phyloP scores from a whole-genome alignment of 2,329 filamentous ascomycete species.

The Cladosporium sp. region DNA sequence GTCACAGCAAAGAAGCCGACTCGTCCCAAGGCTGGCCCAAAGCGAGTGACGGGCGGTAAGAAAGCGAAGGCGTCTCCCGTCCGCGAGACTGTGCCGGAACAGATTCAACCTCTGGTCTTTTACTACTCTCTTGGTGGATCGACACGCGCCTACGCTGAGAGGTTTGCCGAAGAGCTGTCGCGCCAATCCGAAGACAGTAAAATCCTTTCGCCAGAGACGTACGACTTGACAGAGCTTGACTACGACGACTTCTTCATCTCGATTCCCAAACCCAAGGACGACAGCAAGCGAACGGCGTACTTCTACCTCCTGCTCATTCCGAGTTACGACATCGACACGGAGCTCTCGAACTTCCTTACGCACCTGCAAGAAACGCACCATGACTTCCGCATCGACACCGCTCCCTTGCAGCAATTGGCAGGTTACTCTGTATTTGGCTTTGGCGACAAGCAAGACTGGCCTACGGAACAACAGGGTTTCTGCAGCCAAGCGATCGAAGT shows the following conservation, averaged over 20 bases:
- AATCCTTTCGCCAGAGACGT: conserved; percentile 55
- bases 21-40: conserved; percentile 19
- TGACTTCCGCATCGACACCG: conserved; percentile 92
- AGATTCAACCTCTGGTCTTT: conserved; percentile 69
- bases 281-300: conserved; percentile 47
- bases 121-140: conserved; percentile 83
- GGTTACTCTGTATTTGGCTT: conserved; percentile 94
- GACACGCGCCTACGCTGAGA: conserved; percentile 66
- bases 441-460: conserved; percentile 87
- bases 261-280: conserved; percentile 50
- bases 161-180: conserved; percentile 54
- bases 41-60: conserved; percentile 26
- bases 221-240: conserved; percentile 80
- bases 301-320: conserved; percentile 84
- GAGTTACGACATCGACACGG: conserved; percentile 91
- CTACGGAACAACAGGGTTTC: conserved; percentile 81
- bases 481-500: conserved; percentile 87
- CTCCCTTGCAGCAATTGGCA: conserved; percentile 66
- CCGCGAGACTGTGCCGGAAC: conserved; percentile 8
- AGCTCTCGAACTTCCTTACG: conserved; percentile 78
- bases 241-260: conserved; percentile 88
- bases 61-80: conserved; percentile 13
- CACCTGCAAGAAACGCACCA: conserved; percentile 89
- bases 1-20: not conserved
- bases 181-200: conserved; percentile 32